Base-by-base conservation (phyloP, 2,329 filamentous ascomycete species). In the Fusarium sp. region DNA sequence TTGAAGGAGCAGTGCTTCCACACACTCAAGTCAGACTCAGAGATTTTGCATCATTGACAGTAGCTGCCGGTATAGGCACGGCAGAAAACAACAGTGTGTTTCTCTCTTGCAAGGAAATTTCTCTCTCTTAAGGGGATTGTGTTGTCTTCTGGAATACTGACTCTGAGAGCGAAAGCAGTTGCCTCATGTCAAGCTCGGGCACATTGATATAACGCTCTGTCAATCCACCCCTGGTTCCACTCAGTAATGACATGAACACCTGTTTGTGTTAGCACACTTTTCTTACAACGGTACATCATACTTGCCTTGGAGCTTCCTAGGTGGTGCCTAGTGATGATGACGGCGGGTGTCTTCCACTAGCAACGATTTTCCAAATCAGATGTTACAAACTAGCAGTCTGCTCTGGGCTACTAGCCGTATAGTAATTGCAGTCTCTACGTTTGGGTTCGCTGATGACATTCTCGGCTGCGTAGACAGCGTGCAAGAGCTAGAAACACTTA, bases 391-490 rank as follows among this genome's bases (percentile, higher is more conserved):
- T 81, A 39, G 91, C 87, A 72, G 88, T 81, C 6, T 76, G 73
- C 30, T 58, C 30, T 40, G 48, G 48, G n/a, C 62, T 32, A 64
- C 46, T 77, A 71, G 19, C 59, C n/a, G 94, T 77, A 65, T 93
- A 85, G 70, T 93, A 94, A 57, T 88, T 87, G 76, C 90, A 93
- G 53, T 89, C 88, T 49, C 90, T 83, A 55, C 84, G 83, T 41
- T 82, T 79, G 17, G 94, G 82, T 56, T 87, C 83, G 41, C 81
- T 77, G 2, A 94, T 81, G 67, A 93, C 89, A 9, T 79, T 81
- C 75, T 94, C 92, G 0, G 93, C 86, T 2, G 87, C 84, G 73
- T 91, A 90, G 6, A 89, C 84, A 0, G 89, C 90, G 75, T 93
- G 91, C 1, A 94, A 81, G 8, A 94, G 75, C 76, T 94, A 91